Percentiles rank a stretch among this genome's conserved stretches.
phyloP scores from a whole-genome alignment of 2,329 filamentous ascomycete genomes.

The Aspergillus proliferans region DNA sequence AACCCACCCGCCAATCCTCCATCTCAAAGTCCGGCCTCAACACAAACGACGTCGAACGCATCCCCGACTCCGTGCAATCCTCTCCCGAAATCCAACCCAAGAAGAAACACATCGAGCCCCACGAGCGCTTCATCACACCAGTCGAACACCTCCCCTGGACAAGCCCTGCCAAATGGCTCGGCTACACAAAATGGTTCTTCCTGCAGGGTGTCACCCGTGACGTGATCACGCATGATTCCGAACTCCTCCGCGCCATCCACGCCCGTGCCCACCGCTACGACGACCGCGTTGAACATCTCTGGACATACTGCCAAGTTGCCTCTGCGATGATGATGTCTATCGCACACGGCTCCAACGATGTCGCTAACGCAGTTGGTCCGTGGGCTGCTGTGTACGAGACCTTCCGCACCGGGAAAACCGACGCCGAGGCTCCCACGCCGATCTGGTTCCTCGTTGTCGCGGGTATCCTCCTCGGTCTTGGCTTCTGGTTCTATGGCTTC shows the following conservation, averaged over 20 bases:
- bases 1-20: constrained; percentile 1
- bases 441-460: constrained; percentile 38
- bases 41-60: constrained; percentile 8
- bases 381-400: constrained; percentile 35
- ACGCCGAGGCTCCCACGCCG: constrained; percentile 29
- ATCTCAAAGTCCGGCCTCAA: constrained; percentile 7
- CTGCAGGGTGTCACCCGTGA: constrained; percentile 41
- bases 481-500: constrained; percentile 40
- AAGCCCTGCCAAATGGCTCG: constrained; percentile 23
- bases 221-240: constrained; percentile 36
- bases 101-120: constrained; percentile 13
- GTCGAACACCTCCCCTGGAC: constrained; percentile 11
- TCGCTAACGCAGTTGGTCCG: constrained; percentile 39
- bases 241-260: constrained; percentile 34
- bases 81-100: constrained; percentile 15
- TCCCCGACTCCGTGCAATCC: constrained; percentile 8
- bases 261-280: constrained; percentile 40
- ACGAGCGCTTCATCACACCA: constrained; percentile 21
- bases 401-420: constrained; percentile 25
- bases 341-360: constrained; percentile 41
- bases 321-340: constrained; percentile 40
- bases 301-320: constrained; percentile 40
- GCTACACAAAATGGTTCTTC: constrained; percentile 40
- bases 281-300: constrained; percentile 44
- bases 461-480: constrained; percentile 34